Evolutionary conservation across 306 rosid genomes (phyloP).

Genomic region (Lupinus albus): DNA sequence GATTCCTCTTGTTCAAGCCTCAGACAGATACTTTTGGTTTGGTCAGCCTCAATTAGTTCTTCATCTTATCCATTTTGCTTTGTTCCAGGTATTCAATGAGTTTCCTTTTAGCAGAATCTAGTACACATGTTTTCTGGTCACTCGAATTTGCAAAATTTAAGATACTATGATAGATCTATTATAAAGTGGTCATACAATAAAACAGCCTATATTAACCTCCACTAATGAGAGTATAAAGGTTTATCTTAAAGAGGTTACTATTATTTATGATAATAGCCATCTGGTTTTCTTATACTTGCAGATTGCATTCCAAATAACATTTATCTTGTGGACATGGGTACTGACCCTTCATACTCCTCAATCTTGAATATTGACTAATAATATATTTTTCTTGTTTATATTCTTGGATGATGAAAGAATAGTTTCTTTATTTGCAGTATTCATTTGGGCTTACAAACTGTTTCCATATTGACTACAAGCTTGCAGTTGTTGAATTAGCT

Average conservation of each 20-base stretch:
- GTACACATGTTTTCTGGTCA: neutral
- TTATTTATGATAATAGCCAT: conserved; percentile 21
- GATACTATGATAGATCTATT: conserved; percentile 12
- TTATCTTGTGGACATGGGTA: conserved; percentile 89
- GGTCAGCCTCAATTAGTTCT: conserved; percentile 83
- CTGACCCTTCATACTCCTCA: conserved; percentile 32
- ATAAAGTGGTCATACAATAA: neutral
- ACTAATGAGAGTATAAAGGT: neutral
- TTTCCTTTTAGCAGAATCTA: conserved; percentile 23
- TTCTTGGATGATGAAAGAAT: conserved; percentile 19
- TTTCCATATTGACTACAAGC: conserved; percentile 61
- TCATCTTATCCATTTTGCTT: conserved; percentile 88
- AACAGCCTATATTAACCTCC: neutral
- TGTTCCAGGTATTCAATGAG: conserved; percentile 77
- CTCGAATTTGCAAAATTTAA: neutral
- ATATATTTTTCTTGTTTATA: neutral
- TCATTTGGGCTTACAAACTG: conserved; percentile 70
- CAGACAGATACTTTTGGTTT: conserved; percentile 91
- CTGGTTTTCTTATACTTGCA: conserved; percentile 53
- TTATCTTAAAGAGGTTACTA: neutral
- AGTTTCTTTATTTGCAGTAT: conserved; percentile 64
- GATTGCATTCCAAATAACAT: conserved; percentile 87
- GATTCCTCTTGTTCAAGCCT: conserved; percentile 93
- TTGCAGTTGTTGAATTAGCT: conserved; percentile 58
- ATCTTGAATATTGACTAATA: neutral